Evolutionary conservation across 2,329 filamentous ascomycete genomes (phyloP).

Genomic region (Sarocladium brachiariae): DNA sequence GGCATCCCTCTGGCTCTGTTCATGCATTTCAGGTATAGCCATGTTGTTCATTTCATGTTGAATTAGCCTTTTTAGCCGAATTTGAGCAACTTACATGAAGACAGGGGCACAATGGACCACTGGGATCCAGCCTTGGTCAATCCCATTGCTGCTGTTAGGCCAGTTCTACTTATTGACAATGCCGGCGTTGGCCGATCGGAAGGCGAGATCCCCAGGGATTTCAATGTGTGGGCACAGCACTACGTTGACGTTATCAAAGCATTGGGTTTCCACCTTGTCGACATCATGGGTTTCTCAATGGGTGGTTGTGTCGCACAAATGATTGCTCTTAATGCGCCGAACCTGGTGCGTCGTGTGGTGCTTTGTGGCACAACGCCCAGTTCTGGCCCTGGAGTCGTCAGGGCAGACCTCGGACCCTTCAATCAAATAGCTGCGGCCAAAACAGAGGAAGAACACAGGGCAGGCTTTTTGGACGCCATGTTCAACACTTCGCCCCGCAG

Average conservation of each 20-base stretch:
- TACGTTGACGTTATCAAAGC: slow-evolving; percentile 28
- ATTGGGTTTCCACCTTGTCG: slow-evolving; percentile 31
- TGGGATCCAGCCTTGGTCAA: slow-evolving; percentile 40
- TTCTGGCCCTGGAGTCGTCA: slow-evolving; percentile 25
- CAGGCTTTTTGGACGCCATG: slow-evolving; percentile 26
- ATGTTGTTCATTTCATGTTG: not conserved
- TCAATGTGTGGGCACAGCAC: slow-evolving; percentile 24
- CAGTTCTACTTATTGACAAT: slow-evolving; percentile 40
- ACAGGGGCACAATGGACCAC: slow-evolving; percentile 30
- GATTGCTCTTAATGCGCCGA: slow-evolving; percentile 31
- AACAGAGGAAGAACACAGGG: slow-evolving; percentile 25
- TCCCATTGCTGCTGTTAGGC: slow-evolving; percentile 31
- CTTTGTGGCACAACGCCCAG: slow-evolving; percentile 38
- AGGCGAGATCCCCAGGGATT: slow-evolving; percentile 31
- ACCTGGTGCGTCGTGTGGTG: slow-evolving; percentile 31
- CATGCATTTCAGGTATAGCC: slow-evolving; percentile 28
- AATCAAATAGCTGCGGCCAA: slow-evolving; percentile 23
- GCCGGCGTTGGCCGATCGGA: slow-evolving; percentile 38
- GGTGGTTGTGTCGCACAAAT: slow-evolving; percentile 40
- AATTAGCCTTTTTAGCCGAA: not conserved
- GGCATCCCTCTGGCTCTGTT: slow-evolving; percentile 26
- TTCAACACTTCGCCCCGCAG: slow-evolving; percentile 26
- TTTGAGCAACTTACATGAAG: not conserved
- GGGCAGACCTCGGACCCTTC: slow-evolving; percentile 24
- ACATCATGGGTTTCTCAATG: slow-evolving; percentile 45